Evolutionary conservation across 345 rosid genomes (phyloP), one percentile per base, ranked within the genome.

Genomic region (Kandelia obovata): DNA sequence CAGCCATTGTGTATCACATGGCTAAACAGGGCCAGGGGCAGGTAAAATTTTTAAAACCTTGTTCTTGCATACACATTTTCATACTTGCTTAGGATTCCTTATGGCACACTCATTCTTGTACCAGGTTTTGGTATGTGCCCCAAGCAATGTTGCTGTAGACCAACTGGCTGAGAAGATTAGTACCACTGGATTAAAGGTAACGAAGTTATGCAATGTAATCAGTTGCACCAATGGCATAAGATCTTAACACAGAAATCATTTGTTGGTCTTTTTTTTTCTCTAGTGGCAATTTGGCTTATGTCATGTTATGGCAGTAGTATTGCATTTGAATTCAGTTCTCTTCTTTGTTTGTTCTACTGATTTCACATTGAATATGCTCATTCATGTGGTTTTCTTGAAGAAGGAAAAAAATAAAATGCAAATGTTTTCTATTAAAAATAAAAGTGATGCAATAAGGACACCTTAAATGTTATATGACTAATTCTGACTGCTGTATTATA

Each of bases 1-100:
- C 99, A 11, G 98, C 98, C 68, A 92, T 96, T 84, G 99, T 96
- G 57, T 96, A 87, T 85, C 99, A 96, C 85, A 96, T 96, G 99
- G 95, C 98, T 68, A 96, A 92, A 78, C 99, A 96, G 83, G 98
- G 98, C 20, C 99, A 96, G 75, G 99, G 99, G n/a, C 99, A 96
- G 85, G 99, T 83, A 76, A 59, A 74, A 73, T 39, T 34, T 7
- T 39, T 32, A 16, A 34, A 55, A 20, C n/a, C 61, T 25, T 17
- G 32, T 66, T n/a, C 19, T 55, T 26, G 65, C 7, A 21, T 47
- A 66, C 23, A 26, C 23, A 4, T 61, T 34, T 49, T 37, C n/a
- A 35, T 58, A 43, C 58, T 27, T 46, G 28, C 30, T 47, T 9
- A 17, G 10, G 16, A 35, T 57, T 65, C 26, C 20, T 25, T 31